These are phyloP conservation scores for Mycena belliarum DNA, from an alignment of 768 basidiomycete species.

Conservation along the genomic window DNA sequence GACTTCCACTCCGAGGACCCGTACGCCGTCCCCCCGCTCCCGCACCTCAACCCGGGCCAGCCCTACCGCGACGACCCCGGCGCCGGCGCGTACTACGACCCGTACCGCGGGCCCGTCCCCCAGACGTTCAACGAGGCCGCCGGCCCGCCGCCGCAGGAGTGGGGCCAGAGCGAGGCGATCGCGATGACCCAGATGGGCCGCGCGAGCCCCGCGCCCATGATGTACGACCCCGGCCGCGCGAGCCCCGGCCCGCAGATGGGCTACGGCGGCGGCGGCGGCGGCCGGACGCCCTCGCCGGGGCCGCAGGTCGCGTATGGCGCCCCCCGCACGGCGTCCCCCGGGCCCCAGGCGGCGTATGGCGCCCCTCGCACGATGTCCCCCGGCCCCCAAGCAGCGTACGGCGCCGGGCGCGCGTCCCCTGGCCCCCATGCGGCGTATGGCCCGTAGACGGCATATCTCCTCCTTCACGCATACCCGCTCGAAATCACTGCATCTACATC, in stretches of 20 bases:
- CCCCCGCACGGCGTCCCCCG: constrained; percentile 36
- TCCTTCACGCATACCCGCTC: too few relatives aligned
- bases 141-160: constrained; percentile 31
- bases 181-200: constrained; percentile 72
- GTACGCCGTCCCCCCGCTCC: constrained; percentile 81
- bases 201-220: constrained; percentile 32
- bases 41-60: constrained; percentile 73
- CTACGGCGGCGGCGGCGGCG: constrained; percentile 35
- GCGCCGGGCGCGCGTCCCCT: constrained; percentile 41
- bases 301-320: constrained; percentile 37
- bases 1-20: constrained; percentile 64
- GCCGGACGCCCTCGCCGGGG: constrained; percentile 36
- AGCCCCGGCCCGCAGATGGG: constrained; percentile 41
- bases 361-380: constrained; percentile 37
- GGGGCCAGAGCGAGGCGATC: constrained; percentile 57
- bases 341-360: constrained; percentile 38
- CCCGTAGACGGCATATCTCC: background rate
- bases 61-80: constrained; percentile 79
- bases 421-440: constrained; percentile 47
- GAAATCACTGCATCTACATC: too few relatives aligned
- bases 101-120: constrained; percentile 77
- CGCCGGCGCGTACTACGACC: constrained; percentile 65
- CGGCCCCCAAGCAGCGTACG: constrained; percentile 39
- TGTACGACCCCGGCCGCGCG: constrained; percentile 24
- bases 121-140: constrained; percentile 54